Percentiles rank a stretch among this genome's conserved stretches.
Conservation (phyloP, 345 rosid genomes). For the Geranium brycei region DNA sequence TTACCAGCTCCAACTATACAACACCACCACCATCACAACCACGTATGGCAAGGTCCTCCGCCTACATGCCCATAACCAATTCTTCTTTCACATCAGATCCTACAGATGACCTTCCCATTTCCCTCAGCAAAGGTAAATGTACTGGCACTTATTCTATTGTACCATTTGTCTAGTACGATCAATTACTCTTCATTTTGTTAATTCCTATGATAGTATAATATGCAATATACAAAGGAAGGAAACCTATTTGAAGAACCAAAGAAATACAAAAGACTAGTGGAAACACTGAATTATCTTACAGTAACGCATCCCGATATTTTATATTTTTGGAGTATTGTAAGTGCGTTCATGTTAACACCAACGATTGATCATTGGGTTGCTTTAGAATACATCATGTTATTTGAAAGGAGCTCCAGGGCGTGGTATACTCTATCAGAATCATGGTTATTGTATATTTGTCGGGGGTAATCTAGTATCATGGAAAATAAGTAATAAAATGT, state of each 20-base stretch:
- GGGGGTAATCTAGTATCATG: not conserved
- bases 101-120: too few species aligned
- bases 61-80: too few species aligned
- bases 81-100: too few species aligned
- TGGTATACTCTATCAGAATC: not conserved
- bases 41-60: too few species aligned
- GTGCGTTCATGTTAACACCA: not conserved
- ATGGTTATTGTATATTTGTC: not conserved
- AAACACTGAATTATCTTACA: not conserved
- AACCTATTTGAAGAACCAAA: not conserved
- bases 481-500: not conserved
- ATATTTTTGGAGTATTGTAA: not conserved
- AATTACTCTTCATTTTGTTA: too few species aligned
- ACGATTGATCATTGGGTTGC: not conserved
- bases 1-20: too few species aligned
- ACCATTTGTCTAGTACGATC: too few species aligned
- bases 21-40: too few species aligned
- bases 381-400: not conserved
- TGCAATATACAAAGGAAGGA: too few species aligned
- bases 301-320: not conserved
- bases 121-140: too few species aligned
- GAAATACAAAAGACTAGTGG: not conserved
- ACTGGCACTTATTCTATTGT: too few species aligned
- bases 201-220: too few species aligned
- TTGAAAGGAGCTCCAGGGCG: not conserved